Percentiles rank a stretch among this genome's conserved stretches.
Evolutionary conservation across 148 eudicot species (phyloP).

Genomic region (Diospyros lotus): DNA sequence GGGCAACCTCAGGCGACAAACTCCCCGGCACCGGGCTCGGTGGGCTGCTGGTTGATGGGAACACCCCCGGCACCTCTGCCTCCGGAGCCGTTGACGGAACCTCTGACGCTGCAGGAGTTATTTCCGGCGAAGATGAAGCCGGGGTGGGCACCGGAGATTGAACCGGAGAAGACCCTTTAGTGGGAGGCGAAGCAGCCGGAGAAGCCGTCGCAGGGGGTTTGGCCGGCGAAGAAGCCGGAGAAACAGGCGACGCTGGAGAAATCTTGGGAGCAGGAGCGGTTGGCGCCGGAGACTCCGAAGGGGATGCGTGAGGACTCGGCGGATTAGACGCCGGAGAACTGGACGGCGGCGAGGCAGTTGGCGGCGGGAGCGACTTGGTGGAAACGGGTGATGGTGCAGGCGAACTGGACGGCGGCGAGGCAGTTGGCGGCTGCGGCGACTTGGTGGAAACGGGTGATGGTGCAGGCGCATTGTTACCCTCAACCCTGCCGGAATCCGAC

Average conservation of each 20-base stretch:
- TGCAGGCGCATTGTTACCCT: slow-evolving; percentile 20
- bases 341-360: slow-evolving; percentile 17
- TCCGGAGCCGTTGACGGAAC: slow-evolving; percentile 19
- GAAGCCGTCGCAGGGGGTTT: not conserved
- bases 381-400: not conserved
- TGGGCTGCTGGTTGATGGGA: slow-evolving; percentile 25
- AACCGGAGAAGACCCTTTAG: not conserved
- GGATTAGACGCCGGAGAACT: slow-evolving; percentile 25
- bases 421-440: slow-evolving; percentile 1
- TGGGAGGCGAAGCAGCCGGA: slow-evolving; percentile 6
- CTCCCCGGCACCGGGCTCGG: slow-evolving; percentile 16
- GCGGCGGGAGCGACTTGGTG: slow-evolving; percentile 19
- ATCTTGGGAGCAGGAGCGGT: slow-evolving; percentile 21
- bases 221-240: not conserved
- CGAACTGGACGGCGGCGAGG: slow-evolving; percentile 13
- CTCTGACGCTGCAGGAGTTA: slow-evolving; percentile 17
- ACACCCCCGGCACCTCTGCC: slow-evolving; percentile 16
- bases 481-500: slow-evolving; percentile 17
- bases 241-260: slow-evolving; percentile 17
- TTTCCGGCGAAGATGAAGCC: not conserved
- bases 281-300: slow-evolving; percentile 5
- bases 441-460: slow-evolving; percentile 14
- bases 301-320: slow-evolving; percentile 4
- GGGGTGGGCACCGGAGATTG: not conserved
- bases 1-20: slow-evolving; percentile 24